These are phyloP conservation scores for Amanita subjunquillea DNA, from an alignment of 768 basidiomycete species.

Conservation along the genomic window DNA sequence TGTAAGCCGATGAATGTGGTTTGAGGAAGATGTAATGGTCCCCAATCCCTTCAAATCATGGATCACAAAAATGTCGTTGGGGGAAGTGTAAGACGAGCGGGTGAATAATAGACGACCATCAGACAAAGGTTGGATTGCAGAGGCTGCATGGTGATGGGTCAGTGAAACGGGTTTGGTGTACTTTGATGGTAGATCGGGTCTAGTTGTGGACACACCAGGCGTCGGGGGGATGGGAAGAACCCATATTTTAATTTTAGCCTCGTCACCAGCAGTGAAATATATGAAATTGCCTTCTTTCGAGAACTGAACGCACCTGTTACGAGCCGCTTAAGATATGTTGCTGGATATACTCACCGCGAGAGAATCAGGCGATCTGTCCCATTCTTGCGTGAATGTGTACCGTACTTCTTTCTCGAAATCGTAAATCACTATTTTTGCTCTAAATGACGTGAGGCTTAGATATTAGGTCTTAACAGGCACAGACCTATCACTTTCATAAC, in stretches of 20 bases:
- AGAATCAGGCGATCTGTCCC: slow-evolving; percentile 73
- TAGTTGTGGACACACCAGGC: slow-evolving; percentile 40
- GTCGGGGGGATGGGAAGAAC: slow-evolving; percentile 56
- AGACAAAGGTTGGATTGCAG: slow-evolving; percentile 51
- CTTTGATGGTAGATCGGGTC: slow-evolving; percentile 35
- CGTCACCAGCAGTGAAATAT: slow-evolving; percentile 70
- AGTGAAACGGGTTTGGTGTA: slow-evolving; percentile 48
- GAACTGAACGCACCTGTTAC: slow-evolving; percentile 38
- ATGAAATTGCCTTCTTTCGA: slow-evolving; percentile 58
- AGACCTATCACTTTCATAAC: slow-evolving; percentile 81
- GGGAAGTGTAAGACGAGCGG: slow-evolving; percentile 62
- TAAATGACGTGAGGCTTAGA: slow-evolving; percentile 14
- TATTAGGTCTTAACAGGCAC: neutral
- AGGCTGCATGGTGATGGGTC: slow-evolving; percentile 45
- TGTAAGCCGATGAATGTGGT: slow-evolving; percentile 49
- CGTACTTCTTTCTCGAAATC: slow-evolving; percentile 59
- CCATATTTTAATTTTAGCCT: slow-evolving; percentile 70
- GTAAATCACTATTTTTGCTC: slow-evolving; percentile 70
- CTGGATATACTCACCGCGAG: slow-evolving; percentile 37
- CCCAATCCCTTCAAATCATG: slow-evolving; percentile 35
- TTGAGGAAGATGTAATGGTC: slow-evolving; percentile 18
- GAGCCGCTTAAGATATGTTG: neutral
- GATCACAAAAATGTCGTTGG: slow-evolving; percentile 72
- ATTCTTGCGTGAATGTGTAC: slow-evolving; percentile 67
- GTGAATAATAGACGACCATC: slow-evolving; percentile 60